Base-by-base conservation (phyloP, 1,284 basidiomycete genomes). In the Leucoagaricus sp. region DNA sequence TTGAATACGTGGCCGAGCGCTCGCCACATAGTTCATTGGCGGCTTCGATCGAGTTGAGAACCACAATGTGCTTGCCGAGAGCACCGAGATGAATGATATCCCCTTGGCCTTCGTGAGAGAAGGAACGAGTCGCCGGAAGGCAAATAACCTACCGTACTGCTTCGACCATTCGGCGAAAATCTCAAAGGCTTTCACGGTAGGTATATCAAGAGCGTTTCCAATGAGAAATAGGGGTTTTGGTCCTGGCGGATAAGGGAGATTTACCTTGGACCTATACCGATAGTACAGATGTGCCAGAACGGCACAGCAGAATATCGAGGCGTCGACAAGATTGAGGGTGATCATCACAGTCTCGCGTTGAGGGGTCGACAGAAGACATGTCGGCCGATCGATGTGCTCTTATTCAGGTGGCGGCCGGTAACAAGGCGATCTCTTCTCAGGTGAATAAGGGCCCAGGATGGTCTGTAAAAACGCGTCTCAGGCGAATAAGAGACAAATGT, bases 11-110 rank as follows among this genome's bases (percentile, higher is more conserved):
- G 6, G 44, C 34, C 5, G 53, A 55, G 26, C 53, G 45, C 23
- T 55, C 45, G 26, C 45, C 53, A 31, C 44, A 48, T 17, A 58
- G 44, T 3, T 47, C 57, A 12, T 49, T 53, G 21, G 57, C 50
- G 13, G 69, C 66, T 29, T 58, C 51, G 26, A 60, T 64, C 51
- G 66, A 65, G 58, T 76, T 78, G 9, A 80, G 64, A 5, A 79
- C 69, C 19, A 78, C 60, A 15, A 70, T 68, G 10, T 57, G 29
- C 23, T 47, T 40, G 4, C 50, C 50, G 5, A 53, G 38, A 21
- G 26, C 57, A 9, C 47, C 33, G 15, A 58, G 50, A 28, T 53
- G 29, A 4, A 58, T 6, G 12, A 58, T 58, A 44, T 58, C 51
- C 10, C n/a, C n/a, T n/a, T 44, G 48, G 23, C n/a, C 53, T 54